phyloP scores from a whole-genome alignment of 2,329 filamentous ascomycete genomes.

The Coniochaeta pulveracea region DNA sequence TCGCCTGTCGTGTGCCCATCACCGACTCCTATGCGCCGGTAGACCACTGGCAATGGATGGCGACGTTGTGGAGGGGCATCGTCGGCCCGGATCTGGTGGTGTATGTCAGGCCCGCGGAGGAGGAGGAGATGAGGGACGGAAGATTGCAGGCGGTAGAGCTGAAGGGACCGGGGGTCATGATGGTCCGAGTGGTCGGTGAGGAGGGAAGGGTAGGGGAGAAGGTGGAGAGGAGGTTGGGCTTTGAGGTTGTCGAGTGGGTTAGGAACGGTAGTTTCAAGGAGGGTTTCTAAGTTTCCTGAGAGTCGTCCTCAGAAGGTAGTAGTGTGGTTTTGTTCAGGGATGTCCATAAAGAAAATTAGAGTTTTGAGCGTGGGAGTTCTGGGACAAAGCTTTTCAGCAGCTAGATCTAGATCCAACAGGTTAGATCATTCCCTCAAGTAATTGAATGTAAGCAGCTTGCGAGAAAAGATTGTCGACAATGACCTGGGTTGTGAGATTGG shows the following conservation, averaged over 20 bases:
- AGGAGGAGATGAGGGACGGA: slow-evolving; percentile 24
- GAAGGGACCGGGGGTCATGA: slow-evolving; percentile 38
- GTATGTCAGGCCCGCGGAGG: slow-evolving; percentile 37
- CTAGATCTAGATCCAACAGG: too few species aligned
- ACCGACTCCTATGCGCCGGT: slow-evolving; percentile 65
- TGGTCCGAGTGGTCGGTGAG: slow-evolving; percentile 35
- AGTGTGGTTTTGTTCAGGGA: too few species aligned
- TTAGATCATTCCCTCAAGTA: too few species aligned
- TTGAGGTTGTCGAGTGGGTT: slow-evolving; percentile 82
- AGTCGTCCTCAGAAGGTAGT: too few species aligned
- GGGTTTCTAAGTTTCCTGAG: too few species aligned
- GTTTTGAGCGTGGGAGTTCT: too few species aligned
- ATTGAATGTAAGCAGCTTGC: too few species aligned
- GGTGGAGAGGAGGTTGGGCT: slow-evolving; percentile 63
- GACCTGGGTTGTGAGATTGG: too few species aligned
- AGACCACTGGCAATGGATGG: slow-evolving; percentile 98
- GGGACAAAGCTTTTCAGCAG: too few species aligned
- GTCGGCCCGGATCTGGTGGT: slow-evolving; percentile 72
- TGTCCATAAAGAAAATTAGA: too few species aligned
- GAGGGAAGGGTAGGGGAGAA: slow-evolving; percentile 49
- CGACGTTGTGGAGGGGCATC: slow-evolving; percentile 81
- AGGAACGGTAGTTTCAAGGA: slow-evolving; percentile 31
- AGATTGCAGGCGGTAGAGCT: slow-evolving; percentile 40
- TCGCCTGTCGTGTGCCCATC: slow-evolving; percentile 63
- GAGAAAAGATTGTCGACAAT: too few species aligned